Percentiles rank a stretch among this genome's conserved stretches.
Conservation (phyloP, 2,329 filamentous ascomycete species). For the Ophiocordyceps australis region DNA sequence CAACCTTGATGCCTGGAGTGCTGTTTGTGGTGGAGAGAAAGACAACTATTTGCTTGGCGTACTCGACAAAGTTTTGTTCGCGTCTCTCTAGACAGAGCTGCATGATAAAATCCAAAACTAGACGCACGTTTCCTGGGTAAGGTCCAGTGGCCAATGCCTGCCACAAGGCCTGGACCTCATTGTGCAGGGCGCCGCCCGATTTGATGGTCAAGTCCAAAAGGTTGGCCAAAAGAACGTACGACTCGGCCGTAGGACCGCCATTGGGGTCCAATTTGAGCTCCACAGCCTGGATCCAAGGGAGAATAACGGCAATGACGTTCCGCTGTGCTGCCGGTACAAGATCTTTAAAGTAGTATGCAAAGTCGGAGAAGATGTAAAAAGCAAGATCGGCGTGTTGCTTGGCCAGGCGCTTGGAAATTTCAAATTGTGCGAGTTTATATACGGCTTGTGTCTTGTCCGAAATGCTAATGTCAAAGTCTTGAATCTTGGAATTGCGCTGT, state of each 20-base stretch:
- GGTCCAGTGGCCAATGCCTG: constrained; percentile 88
- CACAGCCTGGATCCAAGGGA: constrained; percentile 92
- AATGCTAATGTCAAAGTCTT: constrained; percentile 96
- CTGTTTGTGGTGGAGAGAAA: constrained; percentile 69
- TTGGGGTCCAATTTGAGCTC: constrained; percentile 85
- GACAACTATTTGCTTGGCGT: constrained; percentile 94
- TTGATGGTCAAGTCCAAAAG: constrained; percentile 92
- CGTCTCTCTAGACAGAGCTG: constrained; percentile 78
- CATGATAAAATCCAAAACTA: constrained; percentile 95
- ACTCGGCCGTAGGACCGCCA: constrained; percentile 75
- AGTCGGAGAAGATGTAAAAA: constrained; percentile 91
- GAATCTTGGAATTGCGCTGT: constrained; percentile 65
- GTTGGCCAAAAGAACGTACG: constrained; percentile 89
- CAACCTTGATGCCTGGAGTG: constrained; percentile 69
- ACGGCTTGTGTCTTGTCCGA: constrained; percentile 97
- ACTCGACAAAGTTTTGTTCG: constrained; percentile 96
- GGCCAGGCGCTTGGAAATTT: constrained; percentile 79
- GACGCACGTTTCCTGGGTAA: constrained; percentile 80
- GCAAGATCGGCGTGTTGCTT: constrained; percentile 79
- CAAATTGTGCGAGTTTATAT: constrained; percentile 93
- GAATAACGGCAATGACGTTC: constrained; percentile 83
- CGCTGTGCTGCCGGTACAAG: constrained; percentile 68
- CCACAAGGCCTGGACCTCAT: constrained; percentile 95
- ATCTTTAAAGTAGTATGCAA: constrained; percentile 82
- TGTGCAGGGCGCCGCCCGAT: constrained; percentile 73